Conservation (phyloP, 306 rosid genomes). For the Alnus glutinosa region DNA sequence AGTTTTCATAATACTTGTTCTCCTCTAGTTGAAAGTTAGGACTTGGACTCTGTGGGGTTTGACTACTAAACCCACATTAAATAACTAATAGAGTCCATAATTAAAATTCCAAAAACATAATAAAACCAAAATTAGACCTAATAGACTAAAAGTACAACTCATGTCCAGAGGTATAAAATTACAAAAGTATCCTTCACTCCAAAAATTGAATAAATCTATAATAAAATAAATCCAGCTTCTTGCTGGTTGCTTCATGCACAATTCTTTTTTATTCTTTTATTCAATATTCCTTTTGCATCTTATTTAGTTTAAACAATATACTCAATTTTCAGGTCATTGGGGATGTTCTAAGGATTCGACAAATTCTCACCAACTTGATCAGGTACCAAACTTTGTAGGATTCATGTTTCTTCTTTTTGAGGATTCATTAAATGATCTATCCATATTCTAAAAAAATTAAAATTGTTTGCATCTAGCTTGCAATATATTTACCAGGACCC, state of each 20-base stretch:
- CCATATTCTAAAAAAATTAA: background rate
- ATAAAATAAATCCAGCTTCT: background rate
- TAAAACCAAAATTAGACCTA: no score
- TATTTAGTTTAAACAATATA: background rate
- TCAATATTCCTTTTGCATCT: background rate
- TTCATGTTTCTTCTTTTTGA: background rate
- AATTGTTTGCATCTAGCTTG: background rate
- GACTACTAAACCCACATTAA: no score
- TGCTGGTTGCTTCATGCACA: background rate
- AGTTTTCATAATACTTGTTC: no score
- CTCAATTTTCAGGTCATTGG: constrained; percentile 69
- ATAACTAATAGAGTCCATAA: no score
- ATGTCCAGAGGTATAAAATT: no score
- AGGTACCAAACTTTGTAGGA: constrained; percentile 45
- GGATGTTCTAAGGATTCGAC: constrained; percentile 91
- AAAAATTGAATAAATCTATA: no score
- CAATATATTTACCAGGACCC: background rate
- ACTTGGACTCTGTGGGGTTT: no score
- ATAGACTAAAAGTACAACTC: no score
- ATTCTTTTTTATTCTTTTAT: background rate
- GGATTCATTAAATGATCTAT: background rate
- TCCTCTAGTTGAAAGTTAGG: no score
- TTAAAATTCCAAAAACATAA: no score
- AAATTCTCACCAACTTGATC: constrained; percentile 85
- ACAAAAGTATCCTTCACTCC: no score